These are phyloP conservation scores for Neurospora sp. DNA, from an alignment of 495 filamentous ascomycete species.

Conservation along the genomic window DNA sequence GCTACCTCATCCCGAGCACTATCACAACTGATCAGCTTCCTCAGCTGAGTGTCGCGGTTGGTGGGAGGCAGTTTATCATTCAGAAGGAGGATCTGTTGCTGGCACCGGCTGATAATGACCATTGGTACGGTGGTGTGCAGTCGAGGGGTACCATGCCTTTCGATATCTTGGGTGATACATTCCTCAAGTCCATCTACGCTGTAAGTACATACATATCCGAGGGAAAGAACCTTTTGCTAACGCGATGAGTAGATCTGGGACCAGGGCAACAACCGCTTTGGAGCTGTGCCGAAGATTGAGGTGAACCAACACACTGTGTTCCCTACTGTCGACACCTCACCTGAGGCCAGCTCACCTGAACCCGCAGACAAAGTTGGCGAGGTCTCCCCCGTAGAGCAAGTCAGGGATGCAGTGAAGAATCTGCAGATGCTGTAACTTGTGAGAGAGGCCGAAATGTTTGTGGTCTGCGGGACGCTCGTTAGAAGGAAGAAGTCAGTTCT, in stretches of 20 bases:
- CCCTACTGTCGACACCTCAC: slow-evolving; percentile 6
- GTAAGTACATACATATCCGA: slow-evolving; percentile 34
- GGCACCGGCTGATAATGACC: slow-evolving; percentile 43
- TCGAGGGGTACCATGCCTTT: slow-evolving; percentile 54
- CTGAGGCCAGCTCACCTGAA: slow-evolving; percentile 8
- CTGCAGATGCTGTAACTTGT: neutral
- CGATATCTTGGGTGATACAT: slow-evolving; percentile 67
- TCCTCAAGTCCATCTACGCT: slow-evolving; percentile 67
- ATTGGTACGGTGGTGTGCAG: slow-evolving; percentile 69
- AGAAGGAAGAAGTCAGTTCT: neutral
- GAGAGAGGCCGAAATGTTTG: neutral
- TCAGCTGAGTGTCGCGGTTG: slow-evolving; percentile 57
- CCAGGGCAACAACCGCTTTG: slow-evolving; percentile 60
- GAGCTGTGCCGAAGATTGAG: slow-evolving; percentile 56
- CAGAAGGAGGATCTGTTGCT: slow-evolving; percentile 67
- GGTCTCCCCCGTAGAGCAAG: neutral
- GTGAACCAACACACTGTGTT: slow-evolving; percentile 38
- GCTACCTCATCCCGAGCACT: slow-evolving; percentile 54
- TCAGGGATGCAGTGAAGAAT: neutral
- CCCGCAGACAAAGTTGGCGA: neutral
- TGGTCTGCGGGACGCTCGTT: neutral
- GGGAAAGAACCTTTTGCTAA: neutral
- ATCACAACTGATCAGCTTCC: slow-evolving; percentile 53
- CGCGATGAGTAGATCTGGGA: slow-evolving; percentile 53
- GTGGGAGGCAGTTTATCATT: slow-evolving; percentile 52